phyloP scores from a whole-genome alignment of 2,329 filamentous ascomycete genomes.

The Penicillium paneum region DNA sequence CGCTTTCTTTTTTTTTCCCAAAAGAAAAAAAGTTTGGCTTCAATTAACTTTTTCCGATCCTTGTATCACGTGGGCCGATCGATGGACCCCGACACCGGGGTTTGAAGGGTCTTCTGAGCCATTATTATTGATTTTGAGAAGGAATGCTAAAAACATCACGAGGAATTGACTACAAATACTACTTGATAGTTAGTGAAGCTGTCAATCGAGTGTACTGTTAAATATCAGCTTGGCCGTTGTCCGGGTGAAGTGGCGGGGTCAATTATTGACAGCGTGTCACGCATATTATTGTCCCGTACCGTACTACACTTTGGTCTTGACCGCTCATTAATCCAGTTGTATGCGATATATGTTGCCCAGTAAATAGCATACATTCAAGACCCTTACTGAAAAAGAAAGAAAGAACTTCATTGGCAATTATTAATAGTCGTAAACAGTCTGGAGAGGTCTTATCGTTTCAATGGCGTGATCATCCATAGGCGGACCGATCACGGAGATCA shows the following conservation, averaged over 20 bases:
- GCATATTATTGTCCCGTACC: not conserved
- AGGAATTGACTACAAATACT: not conserved
- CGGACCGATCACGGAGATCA: slow-evolving; percentile 11
- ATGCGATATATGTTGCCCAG: not conserved
- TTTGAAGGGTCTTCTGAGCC: not conserved
- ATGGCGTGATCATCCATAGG: slow-evolving; percentile 8
- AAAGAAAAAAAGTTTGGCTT: not conserved
- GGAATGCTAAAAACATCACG: not conserved
- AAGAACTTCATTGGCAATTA: not conserved
- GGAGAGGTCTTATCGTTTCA: not conserved
- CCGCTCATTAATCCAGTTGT: not conserved
- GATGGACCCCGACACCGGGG: slow-evolving; percentile 7
- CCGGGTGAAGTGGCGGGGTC: slow-evolving; percentile 1
- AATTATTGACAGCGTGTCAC: slow-evolving; percentile 6
- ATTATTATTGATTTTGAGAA: not conserved
- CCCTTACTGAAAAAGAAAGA: not conserved
- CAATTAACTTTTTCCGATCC: slow-evolving; percentile 8
- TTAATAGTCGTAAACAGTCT: not conserved
- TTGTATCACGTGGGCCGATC: slow-evolving; percentile 13
- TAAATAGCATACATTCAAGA: not conserved
- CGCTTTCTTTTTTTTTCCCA: not conserved
- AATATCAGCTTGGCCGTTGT: not conserved
- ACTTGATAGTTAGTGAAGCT: not conserved
- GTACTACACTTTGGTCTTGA: not conserved
- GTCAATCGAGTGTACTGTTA: not conserved